Conservation (phyloP, 306 rosid species). For the Calophaca sinica region DNA sequence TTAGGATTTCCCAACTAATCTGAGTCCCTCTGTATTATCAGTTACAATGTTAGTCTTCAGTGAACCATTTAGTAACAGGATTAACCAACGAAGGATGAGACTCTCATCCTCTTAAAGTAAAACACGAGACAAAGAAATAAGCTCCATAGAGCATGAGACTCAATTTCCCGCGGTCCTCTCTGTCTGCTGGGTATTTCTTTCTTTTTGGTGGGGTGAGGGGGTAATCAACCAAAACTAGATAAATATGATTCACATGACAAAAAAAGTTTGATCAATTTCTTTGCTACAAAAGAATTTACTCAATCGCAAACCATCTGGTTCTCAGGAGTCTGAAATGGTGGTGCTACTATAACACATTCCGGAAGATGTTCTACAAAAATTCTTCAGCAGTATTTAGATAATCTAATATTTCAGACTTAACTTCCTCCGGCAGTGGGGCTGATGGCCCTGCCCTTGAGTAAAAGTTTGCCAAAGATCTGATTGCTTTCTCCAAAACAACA, state of each 20-base stretch:
- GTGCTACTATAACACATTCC: neutral
- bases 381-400: conserved; percentile 75
- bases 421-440: conserved; percentile 69
- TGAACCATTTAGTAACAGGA: too few relatives aligned
- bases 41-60: too few relatives aligned
- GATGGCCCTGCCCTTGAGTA: conserved; percentile 94
- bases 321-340: neutral
- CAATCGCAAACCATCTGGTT: neutral
- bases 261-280: conserved; percentile 6
- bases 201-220: too few relatives aligned
- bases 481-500: conserved; percentile 73
- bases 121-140: too few relatives aligned
- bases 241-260: neutral
- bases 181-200: too few relatives aligned
- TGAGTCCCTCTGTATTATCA: too few relatives aligned
- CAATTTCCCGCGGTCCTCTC: too few relatives aligned
- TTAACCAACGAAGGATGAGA: too few relatives aligned
- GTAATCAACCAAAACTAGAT: too few relatives aligned
- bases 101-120: too few relatives aligned
- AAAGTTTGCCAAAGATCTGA: conserved; percentile 82
- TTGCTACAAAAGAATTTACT: conserved; percentile 13
- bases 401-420: conserved; percentile 75
- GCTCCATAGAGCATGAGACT: too few relatives aligned
- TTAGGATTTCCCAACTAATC: too few relatives aligned
- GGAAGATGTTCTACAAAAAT: conserved; percentile 52